A percentile compares a stretch with the other conserved stretches of the same genome.
Evolutionary conservation across 352 stramenopile genomes (phyloP).

Genomic region (Globisporangium mamillatum): DNA sequence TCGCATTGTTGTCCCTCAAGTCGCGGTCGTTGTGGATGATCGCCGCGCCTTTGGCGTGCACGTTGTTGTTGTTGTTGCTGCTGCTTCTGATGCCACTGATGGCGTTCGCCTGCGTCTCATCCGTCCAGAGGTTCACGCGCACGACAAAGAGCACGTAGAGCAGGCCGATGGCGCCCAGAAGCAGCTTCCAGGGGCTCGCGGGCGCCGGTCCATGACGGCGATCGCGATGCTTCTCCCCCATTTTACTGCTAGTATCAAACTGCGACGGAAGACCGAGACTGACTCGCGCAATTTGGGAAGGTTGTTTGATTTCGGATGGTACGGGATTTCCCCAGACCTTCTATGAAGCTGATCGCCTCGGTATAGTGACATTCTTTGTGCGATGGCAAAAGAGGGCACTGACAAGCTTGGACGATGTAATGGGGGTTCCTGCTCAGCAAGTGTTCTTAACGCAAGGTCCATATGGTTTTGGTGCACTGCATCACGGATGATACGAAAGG

Average conservation of each 20-base stretch:
- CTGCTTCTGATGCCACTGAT: background rate
- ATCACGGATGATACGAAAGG: background rate
- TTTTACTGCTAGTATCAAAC: background rate
- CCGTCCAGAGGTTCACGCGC: conserved; percentile 17
- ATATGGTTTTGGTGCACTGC: background rate
- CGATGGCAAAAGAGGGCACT: too few species aligned
- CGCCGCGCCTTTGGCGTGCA: conserved; percentile 11
- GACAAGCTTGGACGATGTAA: background rate
- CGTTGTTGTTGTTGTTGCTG: background rate
- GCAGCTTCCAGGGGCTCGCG: conserved; percentile 15
- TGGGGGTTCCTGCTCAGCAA: background rate
- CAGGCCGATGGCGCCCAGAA: conserved; percentile 16
- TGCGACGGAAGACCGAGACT: too few species aligned
- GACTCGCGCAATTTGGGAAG: too few species aligned
- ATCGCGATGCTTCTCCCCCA: conserved; percentile 13
- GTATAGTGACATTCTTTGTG: too few species aligned
- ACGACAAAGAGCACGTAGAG: conserved; percentile 26
- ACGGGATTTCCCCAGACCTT: too few species aligned
- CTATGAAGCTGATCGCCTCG: too few species aligned
- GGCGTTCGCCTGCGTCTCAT: conserved; percentile 7
- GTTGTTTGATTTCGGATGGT: too few species aligned
- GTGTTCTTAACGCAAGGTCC: background rate
- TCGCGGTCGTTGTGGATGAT: conserved; percentile 14
- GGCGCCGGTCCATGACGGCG: conserved; percentile 9
- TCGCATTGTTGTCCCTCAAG: background rate